Conservation (phyloP, 371 early-diverging fungal genomes). For the Rhizopus delemar region DNA sequence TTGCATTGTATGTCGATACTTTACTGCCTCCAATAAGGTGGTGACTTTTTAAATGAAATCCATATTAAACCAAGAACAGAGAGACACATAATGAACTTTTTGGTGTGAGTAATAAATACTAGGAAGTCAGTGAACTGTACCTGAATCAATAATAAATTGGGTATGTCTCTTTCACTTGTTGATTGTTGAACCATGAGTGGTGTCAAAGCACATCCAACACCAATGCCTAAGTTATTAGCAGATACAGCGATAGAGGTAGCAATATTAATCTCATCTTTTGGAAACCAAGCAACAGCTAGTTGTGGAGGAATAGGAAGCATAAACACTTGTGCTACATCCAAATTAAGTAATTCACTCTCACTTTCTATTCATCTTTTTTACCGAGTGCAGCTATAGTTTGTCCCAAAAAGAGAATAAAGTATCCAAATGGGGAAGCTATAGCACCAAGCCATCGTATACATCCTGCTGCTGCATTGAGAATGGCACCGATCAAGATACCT, state of each 20-base stretch:
- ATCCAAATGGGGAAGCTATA: constrained; percentile 35
- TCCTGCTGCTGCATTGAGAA: constrained; percentile 44
- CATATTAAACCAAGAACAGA: constrained; percentile 26
- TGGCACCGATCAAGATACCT: constrained; percentile 50
- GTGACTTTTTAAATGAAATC: constrained; percentile 24
- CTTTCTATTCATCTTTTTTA: constrained; percentile 10
- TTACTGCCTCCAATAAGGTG: constrained; percentile 30
- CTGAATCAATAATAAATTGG: constrained; percentile 41
- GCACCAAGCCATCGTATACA: constrained; percentile 49
- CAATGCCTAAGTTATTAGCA: constrained; percentile 54
- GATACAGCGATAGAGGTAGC: constrained; percentile 54
- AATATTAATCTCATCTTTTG: constrained; percentile 44
- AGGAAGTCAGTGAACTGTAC: constrained; percentile 11
- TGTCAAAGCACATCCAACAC: constrained; percentile 52
- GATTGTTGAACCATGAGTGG: constrained; percentile 42
- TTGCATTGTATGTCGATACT: no score
- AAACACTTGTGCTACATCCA: constrained; percentile 46
- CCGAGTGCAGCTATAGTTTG: constrained; percentile 56
- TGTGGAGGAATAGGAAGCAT: constrained; percentile 55
- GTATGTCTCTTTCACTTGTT: constrained; percentile 42
- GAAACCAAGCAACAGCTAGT: constrained; percentile 57
- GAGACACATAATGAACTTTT: constrained; percentile 27
- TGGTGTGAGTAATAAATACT: background rate
- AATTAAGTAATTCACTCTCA: background rate
- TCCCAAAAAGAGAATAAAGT: constrained; percentile 40